Conservation (phyloP, 2,329 filamentous ascomycete species). For the Cladophialophora exuberans region DNA sequence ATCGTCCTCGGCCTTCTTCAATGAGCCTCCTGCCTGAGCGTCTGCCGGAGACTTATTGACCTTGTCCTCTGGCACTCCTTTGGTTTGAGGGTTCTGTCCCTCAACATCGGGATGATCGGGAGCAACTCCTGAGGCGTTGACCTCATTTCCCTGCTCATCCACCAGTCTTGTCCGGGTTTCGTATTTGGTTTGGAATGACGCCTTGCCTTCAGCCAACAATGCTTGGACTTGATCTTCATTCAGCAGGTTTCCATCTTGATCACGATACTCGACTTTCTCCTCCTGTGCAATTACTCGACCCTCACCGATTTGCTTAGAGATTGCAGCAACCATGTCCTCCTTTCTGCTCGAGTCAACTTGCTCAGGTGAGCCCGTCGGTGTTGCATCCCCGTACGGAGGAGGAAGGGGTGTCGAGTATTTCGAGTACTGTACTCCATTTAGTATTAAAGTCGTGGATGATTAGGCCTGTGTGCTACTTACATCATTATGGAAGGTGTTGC, state of each 20-base stretch:
- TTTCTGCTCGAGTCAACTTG: slow-evolving; percentile 28
- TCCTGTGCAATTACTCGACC: slow-evolving; percentile 57
- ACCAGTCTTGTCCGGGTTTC: slow-evolving; percentile 90
- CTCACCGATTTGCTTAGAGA: slow-evolving; percentile 41
- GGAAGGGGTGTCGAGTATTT: slow-evolving; percentile 37
- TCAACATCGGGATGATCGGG: slow-evolving; percentile 61
- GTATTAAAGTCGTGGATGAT: not conserved
- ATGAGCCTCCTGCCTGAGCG: slow-evolving; percentile 41
- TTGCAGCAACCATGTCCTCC: slow-evolving; percentile 33
- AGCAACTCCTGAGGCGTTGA: slow-evolving; percentile 53
- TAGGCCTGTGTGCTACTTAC: slow-evolving; percentile 63
- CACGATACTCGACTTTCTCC: slow-evolving; percentile 90
- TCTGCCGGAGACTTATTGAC: slow-evolving; percentile 37
- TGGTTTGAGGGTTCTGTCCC: slow-evolving; percentile 61
- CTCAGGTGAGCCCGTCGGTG: slow-evolving; percentile 27
- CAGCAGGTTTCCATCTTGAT: slow-evolving; percentile 89
- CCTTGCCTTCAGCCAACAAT: slow-evolving; percentile 75
- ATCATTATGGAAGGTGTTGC: slow-evolving; percentile 84
- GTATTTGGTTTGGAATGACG: slow-evolving; percentile 93
- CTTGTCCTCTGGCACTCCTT: slow-evolving; percentile 42
- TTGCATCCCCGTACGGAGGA: slow-evolving; percentile 15
- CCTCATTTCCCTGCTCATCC: slow-evolving; percentile 77
- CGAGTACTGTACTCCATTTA: slow-evolving; percentile 37
- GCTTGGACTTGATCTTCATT: slow-evolving; percentile 79
- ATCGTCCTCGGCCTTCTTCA: slow-evolving; percentile 38